Evolutionary conservation across 179 eudicot species (phyloP).

Genomic region (Beta lomatogona): DNA sequence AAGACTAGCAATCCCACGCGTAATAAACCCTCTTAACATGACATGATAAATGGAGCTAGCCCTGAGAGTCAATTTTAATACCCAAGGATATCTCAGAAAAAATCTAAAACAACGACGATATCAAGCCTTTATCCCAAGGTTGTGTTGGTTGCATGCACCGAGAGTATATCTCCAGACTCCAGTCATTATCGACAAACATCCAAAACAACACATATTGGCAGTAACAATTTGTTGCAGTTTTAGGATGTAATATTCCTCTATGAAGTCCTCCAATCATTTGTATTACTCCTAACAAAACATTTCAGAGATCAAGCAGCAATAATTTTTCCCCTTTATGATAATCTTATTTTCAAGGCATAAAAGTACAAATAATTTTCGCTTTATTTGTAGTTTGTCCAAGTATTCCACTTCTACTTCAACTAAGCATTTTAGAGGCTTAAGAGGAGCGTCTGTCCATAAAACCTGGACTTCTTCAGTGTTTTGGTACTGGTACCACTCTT

Average conservation of each 20-base stretch:
- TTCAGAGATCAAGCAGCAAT: background rate
- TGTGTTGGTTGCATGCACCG: too few species aligned
- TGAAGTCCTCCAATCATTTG: background rate
- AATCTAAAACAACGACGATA: background rate
- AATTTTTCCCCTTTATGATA: too few species aligned
- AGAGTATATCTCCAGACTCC: too few species aligned
- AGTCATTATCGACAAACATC: too few species aligned
- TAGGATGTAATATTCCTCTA: background rate
- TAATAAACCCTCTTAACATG: background rate
- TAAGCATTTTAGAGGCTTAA: background rate
- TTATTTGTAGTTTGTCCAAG: background rate
- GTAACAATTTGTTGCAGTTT: background rate
- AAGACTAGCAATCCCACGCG: background rate
- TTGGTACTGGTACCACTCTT: background rate
- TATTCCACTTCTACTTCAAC: background rate
- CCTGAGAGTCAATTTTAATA: background rate
- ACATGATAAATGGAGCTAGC: background rate
- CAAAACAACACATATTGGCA: too few species aligned
- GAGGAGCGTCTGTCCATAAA: background rate
- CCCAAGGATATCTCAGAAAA: background rate
- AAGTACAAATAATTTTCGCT: background rate
- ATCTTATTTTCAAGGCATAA: background rate
- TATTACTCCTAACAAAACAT: background rate
- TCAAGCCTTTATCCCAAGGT: too few species aligned
- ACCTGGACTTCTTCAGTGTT: background rate